Conservation (phyloP, 192 early-diverging fungal species). For the Gigaspora rosea region DNA sequence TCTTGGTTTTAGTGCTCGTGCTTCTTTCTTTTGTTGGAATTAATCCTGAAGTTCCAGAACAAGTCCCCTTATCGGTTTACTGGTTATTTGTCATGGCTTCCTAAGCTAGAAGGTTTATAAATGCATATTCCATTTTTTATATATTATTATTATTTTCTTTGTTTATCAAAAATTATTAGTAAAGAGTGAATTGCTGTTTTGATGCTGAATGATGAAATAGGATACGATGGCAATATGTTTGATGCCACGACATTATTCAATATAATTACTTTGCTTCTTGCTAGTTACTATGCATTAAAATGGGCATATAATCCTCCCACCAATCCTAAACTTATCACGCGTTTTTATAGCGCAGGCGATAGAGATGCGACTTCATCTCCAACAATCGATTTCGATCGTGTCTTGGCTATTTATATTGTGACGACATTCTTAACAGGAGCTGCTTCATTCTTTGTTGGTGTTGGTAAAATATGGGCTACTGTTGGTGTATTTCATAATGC, state of each 20-base stretch:
- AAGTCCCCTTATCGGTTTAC: not conserved
- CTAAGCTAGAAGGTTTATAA: not conserved
- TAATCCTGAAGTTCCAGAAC: not conserved
- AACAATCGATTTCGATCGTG: constrained; percentile 6
- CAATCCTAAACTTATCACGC: not conserved
- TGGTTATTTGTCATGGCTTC: constrained; percentile 11
- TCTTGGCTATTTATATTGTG: not conserved
- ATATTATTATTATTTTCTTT: not conserved
- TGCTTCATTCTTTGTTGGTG: not conserved
- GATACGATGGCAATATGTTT: not conserved
- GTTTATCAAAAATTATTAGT: not conserved
- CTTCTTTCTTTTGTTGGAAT: not conserved
- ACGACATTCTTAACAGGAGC: not conserved
- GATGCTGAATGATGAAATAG: not conserved
- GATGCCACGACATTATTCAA: not conserved
- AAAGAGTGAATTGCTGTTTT: not conserved
- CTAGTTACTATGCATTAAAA: not conserved
- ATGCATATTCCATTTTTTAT: not conserved
- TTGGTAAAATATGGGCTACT: constrained; percentile 20
- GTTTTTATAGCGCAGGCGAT: not conserved
- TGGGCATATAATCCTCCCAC: not conserved
- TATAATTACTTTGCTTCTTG: not conserved
- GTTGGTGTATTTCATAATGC: constrained; percentile 31
- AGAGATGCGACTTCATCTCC: not conserved
- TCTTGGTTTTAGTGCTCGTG: not conserved